These are phyloP conservation scores for Candida freyschussii DNA, from an alignment of 1,139 yeast species.

Conservation along the genomic window DNA sequence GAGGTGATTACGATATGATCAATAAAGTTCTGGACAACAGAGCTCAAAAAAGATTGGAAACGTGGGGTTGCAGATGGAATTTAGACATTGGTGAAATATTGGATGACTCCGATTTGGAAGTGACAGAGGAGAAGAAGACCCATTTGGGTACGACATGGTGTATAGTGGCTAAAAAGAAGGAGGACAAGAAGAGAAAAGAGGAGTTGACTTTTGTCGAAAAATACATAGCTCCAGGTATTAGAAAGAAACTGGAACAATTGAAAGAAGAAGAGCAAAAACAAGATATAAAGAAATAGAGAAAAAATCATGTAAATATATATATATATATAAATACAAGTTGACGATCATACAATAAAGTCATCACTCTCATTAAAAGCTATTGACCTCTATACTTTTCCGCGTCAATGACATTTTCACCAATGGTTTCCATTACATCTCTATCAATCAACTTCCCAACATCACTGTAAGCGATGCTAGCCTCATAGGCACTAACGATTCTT, in stretches of 20 bases:
- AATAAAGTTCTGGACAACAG: slow-evolving; percentile 79
- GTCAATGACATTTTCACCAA: slow-evolving; percentile 72
- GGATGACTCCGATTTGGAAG: slow-evolving; percentile 77
- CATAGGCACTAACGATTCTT: slow-evolving; percentile 77
- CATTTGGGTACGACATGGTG: slow-evolving; percentile 97
- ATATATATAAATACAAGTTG: neutral
- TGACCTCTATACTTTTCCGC: slow-evolving; percentile 69
- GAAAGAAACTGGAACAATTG: slow-evolving; percentile 20
- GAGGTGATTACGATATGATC: slow-evolving; percentile 73
- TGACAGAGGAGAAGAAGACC: slow-evolving; percentile 71
- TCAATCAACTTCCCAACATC: slow-evolving; percentile 72
- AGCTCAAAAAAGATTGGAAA: slow-evolving; percentile 76
- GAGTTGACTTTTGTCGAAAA: slow-evolving; percentile 45
- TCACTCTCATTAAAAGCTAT: too few species aligned
- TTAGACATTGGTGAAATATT: slow-evolving; percentile 84
- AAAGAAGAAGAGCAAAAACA: slow-evolving; percentile 14
- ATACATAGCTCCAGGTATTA: slow-evolving; percentile 32
- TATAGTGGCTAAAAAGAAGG: slow-evolving; percentile 67
- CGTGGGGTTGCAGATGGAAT: slow-evolving; percentile 99
- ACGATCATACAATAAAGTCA: too few species aligned
- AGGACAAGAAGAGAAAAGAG: slow-evolving; percentile 48
- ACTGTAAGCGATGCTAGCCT: slow-evolving; percentile 77
- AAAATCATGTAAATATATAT: slow-evolving; percentile 4
- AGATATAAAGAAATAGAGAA: neutral
- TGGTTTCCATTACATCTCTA: slow-evolving; percentile 64